A percentile compares a stretch with the other conserved stretches of the same genome.
Evolutionary conservation across 352 stramenopile species (phyloP).

Genomic region (Phytopythium chamaehyphon): DNA sequence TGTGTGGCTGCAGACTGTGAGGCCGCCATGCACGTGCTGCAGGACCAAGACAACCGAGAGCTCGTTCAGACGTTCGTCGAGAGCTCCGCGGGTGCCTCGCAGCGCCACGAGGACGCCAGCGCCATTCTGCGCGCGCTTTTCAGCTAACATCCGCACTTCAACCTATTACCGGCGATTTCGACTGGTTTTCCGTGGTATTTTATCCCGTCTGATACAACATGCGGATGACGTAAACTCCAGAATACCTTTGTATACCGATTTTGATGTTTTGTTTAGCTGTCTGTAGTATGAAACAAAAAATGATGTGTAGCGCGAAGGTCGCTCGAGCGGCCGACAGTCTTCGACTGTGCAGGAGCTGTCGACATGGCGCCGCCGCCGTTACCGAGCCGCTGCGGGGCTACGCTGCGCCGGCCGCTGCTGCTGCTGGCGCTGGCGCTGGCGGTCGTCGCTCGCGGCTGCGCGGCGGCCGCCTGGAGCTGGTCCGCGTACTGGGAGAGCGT

Average conservation of each 20-base stretch:
- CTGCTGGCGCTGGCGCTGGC: conserved; percentile 13
- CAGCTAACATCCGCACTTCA: background rate
- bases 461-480: conserved; percentile 17
- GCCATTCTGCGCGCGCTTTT: conserved; percentile 26
- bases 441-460: conserved; percentile 3
- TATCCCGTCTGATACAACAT: no score
- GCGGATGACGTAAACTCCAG: no score
- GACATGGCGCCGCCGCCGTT: conserved; percentile 4
- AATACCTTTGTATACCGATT: no score
- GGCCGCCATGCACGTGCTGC: conserved; percentile 20
- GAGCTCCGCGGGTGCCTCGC: conserved; percentile 16
- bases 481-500: conserved; percentile 34
- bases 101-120: conserved; percentile 24
- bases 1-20: conserved; percentile 20
- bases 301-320: no score
- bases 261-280: no score
- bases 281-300: no score
- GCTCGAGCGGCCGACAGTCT: no score
- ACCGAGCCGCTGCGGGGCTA: background rate
- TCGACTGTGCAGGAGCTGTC: background rate
- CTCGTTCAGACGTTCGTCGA: conserved; percentile 16
- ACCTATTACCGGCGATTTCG: no score
- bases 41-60: conserved; percentile 8
- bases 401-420: conserved; percentile 1
- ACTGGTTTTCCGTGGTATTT: no score